A percentile compares a stretch with the other conserved stretches of the same genome.
Conservation (phyloP, 208 protist species). For the Crithidia acanthocephali region DNA sequence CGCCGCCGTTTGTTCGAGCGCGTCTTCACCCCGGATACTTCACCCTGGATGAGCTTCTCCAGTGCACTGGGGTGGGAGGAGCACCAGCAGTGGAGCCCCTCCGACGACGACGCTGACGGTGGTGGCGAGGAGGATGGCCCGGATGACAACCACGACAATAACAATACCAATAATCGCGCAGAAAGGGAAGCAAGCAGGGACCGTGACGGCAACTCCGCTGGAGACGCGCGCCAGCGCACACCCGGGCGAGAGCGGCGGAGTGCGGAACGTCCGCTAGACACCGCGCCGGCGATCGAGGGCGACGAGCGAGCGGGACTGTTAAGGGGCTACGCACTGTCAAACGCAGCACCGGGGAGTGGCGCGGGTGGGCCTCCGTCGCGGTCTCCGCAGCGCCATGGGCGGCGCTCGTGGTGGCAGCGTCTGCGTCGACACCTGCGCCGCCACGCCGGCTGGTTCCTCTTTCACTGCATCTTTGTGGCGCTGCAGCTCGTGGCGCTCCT, state of each 20-base stretch:
- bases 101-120: not conserved
- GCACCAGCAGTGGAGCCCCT: not conserved
- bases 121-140: not conserved
- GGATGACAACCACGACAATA: no score
- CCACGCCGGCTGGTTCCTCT: slow-evolving; percentile 7
- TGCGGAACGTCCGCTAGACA: not conserved
- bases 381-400: not conserved
- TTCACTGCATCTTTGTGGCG: not conserved
- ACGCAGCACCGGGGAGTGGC: not conserved
- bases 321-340: not conserved
- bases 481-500: not conserved
- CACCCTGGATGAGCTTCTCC: slow-evolving; percentile 8
- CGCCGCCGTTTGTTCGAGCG: not conserved
- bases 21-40: slow-evolving; percentile 2
- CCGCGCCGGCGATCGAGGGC: not conserved
- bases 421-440: not conserved
- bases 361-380: no score
- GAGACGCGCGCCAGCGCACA: not conserved
- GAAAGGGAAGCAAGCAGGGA: not conserved
- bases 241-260: not conserved
- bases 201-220: not conserved
- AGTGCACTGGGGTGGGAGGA: slow-evolving; percentile 3
- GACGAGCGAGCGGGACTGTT: not conserved
- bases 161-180: no score
- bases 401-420: not conserved